A percentile compares a stretch with the other conserved stretches of the same genome.
phyloP scores from a whole-genome alignment of 1,284 basidiomycete species.

The Agaricales sp. region DNA sequence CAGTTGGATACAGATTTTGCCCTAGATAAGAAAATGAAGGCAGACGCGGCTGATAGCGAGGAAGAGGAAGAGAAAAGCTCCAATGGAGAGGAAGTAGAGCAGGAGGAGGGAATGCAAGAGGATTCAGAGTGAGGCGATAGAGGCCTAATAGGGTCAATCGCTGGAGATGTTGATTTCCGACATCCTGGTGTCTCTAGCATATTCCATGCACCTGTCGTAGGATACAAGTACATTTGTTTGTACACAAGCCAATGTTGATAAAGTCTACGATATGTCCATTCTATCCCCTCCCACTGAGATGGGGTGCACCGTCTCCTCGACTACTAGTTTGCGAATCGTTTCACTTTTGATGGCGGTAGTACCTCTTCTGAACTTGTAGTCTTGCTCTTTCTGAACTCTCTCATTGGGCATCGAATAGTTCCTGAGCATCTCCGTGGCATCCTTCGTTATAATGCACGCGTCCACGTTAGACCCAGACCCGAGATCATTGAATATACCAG shows the following conservation, averaged over 20 bases:
- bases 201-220: no score
- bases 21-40: slow-evolving; percentile 25
- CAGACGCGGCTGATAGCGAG: slow-evolving; percentile 17
- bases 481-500: slow-evolving; percentile 99
- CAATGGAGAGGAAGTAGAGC: no score
- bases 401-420: slow-evolving; percentile 92
- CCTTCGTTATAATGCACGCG: slow-evolving; percentile 86
- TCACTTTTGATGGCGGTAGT: slow-evolving; percentile 87
- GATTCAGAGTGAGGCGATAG: no score
- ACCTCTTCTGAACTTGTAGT: slow-evolving; percentile 78
- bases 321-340: slow-evolving; percentile 59
- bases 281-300: slow-evolving; percentile 41
- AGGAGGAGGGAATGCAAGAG: no score
- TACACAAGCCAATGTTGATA: no score
- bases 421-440: slow-evolving; percentile 79
- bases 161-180: no score
- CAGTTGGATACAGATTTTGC: slow-evolving; percentile 7
- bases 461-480: slow-evolving; percentile 98
- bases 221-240: no score
- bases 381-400: slow-evolving; percentile 73
- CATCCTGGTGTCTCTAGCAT: no score
- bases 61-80: slow-evolving; percentile 13
- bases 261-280: slow-evolving; percentile 61
- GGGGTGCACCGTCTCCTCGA: slow-evolving; percentile 57
- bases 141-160: no score